These are phyloP conservation scores for Coniochaeta pulveracea DNA, from an alignment of 2,329 filamentous ascomycete genomes.

Conservation along the genomic window DNA sequence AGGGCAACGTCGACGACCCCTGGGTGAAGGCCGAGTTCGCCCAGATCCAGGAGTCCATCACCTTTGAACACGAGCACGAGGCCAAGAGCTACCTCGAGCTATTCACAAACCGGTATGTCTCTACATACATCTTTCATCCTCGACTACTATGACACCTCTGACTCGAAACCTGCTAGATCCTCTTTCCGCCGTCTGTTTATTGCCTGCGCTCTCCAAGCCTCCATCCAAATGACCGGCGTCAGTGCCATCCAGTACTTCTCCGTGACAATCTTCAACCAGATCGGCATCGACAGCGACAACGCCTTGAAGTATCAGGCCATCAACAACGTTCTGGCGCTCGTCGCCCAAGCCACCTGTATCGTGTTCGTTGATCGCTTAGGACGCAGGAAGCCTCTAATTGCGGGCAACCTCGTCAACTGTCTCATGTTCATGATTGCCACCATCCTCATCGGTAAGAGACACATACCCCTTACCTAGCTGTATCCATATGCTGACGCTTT, in stretches of 20 bases:
- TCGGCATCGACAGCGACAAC: conserved; percentile 53
- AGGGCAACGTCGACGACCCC: conserved; percentile 52
- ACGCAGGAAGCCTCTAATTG: conserved; percentile 60
- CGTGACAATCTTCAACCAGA: conserved; percentile 53
- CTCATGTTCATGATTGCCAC: conserved; percentile 62
- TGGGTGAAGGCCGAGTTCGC: conserved; percentile 65
- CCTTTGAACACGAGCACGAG: conserved; percentile 53
- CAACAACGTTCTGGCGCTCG: conserved; percentile 56
- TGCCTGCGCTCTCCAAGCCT: conserved; percentile 57
- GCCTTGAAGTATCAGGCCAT: conserved; percentile 69
- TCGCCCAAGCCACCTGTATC: conserved; percentile 60
- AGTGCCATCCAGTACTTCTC: conserved; percentile 68
- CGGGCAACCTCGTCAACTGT: conserved; percentile 60
- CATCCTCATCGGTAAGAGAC: conserved; percentile 26
- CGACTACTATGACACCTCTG: neutral
- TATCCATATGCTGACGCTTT: neutral
- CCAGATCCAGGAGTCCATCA: conserved; percentile 53
- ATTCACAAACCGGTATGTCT: conserved; percentile 24
- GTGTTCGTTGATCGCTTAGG: conserved; percentile 58
- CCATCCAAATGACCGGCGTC: conserved; percentile 67
- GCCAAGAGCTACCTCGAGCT: conserved; percentile 48
- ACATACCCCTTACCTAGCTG: neutral
- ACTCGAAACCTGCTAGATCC: conserved; percentile 23
- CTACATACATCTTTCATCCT: neutral
- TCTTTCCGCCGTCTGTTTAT: conserved; percentile 64